Percentiles rank a stretch among this genome's conserved stretches.
phyloP scores from a whole-genome alignment of 2,329 filamentous ascomycete genomes.

The Cladosporium sp. region DNA sequence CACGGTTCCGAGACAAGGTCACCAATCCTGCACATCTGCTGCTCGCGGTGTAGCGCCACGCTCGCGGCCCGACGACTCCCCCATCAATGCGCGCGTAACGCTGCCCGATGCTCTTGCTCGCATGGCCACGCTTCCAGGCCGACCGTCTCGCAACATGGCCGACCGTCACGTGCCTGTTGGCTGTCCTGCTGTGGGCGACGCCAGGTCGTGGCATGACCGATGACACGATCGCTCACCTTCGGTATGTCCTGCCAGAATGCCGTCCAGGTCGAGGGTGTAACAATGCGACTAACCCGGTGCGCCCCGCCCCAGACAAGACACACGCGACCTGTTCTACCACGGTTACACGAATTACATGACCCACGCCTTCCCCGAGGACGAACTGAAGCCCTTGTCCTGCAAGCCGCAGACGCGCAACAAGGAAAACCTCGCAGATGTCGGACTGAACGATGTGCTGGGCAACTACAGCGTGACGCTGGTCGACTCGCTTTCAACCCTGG shows the following conservation, averaged over 20 bases:
- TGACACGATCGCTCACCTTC: slow-evolving; percentile 34
- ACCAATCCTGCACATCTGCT: too few species aligned
- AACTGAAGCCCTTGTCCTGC: slow-evolving; percentile 83
- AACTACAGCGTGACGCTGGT: slow-evolving; percentile 96
- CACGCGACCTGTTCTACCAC: slow-evolving; percentile 82
- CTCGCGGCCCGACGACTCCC: too few species aligned
- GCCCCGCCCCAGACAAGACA: slow-evolving; percentile 35
- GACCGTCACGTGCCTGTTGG: slow-evolving; percentile 26
- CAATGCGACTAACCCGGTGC: too few species aligned
- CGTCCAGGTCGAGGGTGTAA: too few species aligned
- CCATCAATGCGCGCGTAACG: slow-evolving; percentile 10
- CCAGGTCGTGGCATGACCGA: slow-evolving; percentile 39
- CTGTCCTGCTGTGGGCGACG: slow-evolving; percentile 29
- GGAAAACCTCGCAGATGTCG: slow-evolving; percentile 70
- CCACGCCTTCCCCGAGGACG: slow-evolving; percentile 92
- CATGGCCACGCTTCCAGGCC: slow-evolving; percentile 19
- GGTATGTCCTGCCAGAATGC: slow-evolving; percentile 21
- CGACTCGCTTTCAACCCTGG: slow-evolving; percentile 89
- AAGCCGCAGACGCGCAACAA: slow-evolving; percentile 76
- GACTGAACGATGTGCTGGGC: slow-evolving; percentile 89
- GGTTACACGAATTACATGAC: slow-evolving; percentile 93
- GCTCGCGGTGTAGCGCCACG: neutral
- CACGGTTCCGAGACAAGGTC: too few species aligned
- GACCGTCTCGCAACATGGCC: slow-evolving; percentile 24
- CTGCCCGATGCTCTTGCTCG: slow-evolving; percentile 22